Base-by-base conservation (phyloP, 108 stramenopile genomes). In the Hondaea fermentalgiana region DNA sequence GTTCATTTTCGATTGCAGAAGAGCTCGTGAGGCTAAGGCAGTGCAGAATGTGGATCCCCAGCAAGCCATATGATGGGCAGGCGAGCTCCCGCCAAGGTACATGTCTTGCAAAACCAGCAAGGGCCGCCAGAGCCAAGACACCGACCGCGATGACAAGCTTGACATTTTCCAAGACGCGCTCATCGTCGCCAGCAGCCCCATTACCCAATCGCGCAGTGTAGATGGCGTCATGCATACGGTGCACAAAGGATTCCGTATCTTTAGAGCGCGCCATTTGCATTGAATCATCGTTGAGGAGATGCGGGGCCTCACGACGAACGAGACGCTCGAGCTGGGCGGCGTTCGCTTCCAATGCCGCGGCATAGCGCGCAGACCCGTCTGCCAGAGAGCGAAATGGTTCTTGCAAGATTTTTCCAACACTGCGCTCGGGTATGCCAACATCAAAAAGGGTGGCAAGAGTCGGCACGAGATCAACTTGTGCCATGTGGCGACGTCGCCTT, bases 1-100 rank as follows among this genome's bases (percentile, higher is more conserved):
- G 76, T 23, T 83, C 76, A 35, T 83, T 83, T 45, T 83, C 76
- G 12, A 83, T 83, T 6, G 76, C 76, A 6, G 76, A 83, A 47
- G 76, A 83, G 76, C 76, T 83, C 51, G 76, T 83, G 16, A 83
- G 28, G 19, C 49, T 53, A 6, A 83, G 51, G 2, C 6, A 53
- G 25, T 69, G 64, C 25, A 69, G 25, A 8, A 17, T 3, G 42
- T 23, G 25, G 35, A 69, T 42, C 25, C 14, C 64, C 35, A 69
- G 8, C 14, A 69, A 23, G 42, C 21, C 42, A 10, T 10, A 23
- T 12, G 64, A 28, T 3, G 64, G 64, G 42, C 42, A 8, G 25
- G 14, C 64, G 64, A 69, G 35, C 17, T 69, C 14, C 1, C 64
- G 25, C 64, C 64, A 69, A 1, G 35, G 25, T 1, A 69, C 64